Conservation (phyloP, 2,329 filamentous ascomycete genomes). For the Aspergillus ustus region DNA sequence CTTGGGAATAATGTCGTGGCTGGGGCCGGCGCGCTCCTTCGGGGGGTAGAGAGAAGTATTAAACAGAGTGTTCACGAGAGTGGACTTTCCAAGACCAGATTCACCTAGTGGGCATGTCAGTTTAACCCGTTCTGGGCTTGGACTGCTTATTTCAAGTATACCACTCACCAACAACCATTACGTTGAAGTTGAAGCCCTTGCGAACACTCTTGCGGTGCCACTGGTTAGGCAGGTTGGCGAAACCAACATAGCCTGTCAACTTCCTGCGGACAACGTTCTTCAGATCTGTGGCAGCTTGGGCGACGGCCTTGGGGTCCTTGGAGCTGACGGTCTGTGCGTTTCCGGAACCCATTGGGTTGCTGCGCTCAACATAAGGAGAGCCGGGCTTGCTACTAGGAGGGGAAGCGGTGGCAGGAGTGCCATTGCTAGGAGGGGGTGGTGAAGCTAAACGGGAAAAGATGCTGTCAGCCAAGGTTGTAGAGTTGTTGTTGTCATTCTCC, state of each 20-base stretch:
- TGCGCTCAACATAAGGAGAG: slow-evolving; percentile 62
- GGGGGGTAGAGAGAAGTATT: slow-evolving; percentile 99
- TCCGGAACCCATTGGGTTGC: slow-evolving; percentile 60
- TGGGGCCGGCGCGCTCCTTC: slow-evolving; percentile 97
- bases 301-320: slow-evolving; percentile 65
- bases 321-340: slow-evolving; percentile 65
- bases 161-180: slow-evolving; percentile 97
- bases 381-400: slow-evolving; percentile 55
- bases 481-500: slow-evolving; percentile 18
- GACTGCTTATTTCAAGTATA: neutral
- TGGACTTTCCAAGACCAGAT: slow-evolving; percentile 98
- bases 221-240: slow-evolving; percentile 98
- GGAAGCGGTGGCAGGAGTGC: slow-evolving; percentile 41
- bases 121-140: neutral
- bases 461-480: slow-evolving; percentile 29
- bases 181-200: slow-evolving; percentile 99
- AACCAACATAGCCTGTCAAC: slow-evolving; percentile 97
- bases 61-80: slow-evolving; percentile 98
- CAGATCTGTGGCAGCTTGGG: slow-evolving; percentile 67
- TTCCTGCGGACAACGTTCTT: slow-evolving; percentile 98
- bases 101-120: slow-evolving; percentile 67
- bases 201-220: slow-evolving; percentile 99
- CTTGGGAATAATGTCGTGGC: slow-evolving; percentile 98
- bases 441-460: slow-evolving; percentile 36
- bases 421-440: slow-evolving; percentile 36